These are phyloP conservation scores for Capronia coronata DNA, from an alignment of 2,329 filamentous ascomycete species.

Conservation along the genomic window DNA sequence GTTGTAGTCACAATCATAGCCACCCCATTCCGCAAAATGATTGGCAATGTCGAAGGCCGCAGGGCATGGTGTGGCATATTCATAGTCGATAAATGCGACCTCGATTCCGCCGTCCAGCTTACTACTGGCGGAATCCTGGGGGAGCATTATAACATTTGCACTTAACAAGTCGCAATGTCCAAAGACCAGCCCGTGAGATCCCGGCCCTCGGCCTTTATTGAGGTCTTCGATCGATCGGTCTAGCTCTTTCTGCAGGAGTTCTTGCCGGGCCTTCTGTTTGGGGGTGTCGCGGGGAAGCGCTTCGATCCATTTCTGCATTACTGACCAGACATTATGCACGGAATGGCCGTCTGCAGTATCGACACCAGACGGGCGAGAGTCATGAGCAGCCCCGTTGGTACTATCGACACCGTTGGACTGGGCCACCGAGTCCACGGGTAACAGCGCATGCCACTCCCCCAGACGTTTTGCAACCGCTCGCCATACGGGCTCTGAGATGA, in stretches of 20 bases:
- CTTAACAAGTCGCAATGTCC: slow-evolving; percentile 65
- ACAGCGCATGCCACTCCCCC: slow-evolving; percentile 82
- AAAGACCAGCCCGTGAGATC: slow-evolving; percentile 59
- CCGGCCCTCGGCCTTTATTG: slow-evolving; percentile 69
- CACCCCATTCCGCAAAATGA: slow-evolving; percentile 97
- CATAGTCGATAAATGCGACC: slow-evolving; percentile 93
- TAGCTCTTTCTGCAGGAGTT: slow-evolving; percentile 66
- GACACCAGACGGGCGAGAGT: neutral
- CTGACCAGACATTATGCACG: slow-evolving; percentile 85
- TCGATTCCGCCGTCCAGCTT: slow-evolving; percentile 39
- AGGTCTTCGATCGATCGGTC: slow-evolving; percentile 62
- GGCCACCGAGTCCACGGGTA: slow-evolving; percentile 50
- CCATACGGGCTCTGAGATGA: slow-evolving; percentile 69
- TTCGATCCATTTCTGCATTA: slow-evolving; percentile 91
- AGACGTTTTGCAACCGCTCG: slow-evolving; percentile 75
- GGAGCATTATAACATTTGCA: slow-evolving; percentile 87
- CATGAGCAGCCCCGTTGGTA: slow-evolving; percentile 1
- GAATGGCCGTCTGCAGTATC: slow-evolving; percentile 55
- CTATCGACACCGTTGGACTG: slow-evolving; percentile 19
- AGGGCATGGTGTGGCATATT: slow-evolving; percentile 90
- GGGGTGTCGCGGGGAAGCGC: slow-evolving; percentile 71
- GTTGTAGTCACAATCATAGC: slow-evolving; percentile 87
- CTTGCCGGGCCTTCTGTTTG: slow-evolving; percentile 60
- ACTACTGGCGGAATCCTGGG: slow-evolving; percentile 32
- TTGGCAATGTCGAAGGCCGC: slow-evolving; percentile 96